Evolutionary conservation across 2,329 filamentous ascomycete genomes (phyloP).

Genomic region (Aspergillus niger): DNA sequence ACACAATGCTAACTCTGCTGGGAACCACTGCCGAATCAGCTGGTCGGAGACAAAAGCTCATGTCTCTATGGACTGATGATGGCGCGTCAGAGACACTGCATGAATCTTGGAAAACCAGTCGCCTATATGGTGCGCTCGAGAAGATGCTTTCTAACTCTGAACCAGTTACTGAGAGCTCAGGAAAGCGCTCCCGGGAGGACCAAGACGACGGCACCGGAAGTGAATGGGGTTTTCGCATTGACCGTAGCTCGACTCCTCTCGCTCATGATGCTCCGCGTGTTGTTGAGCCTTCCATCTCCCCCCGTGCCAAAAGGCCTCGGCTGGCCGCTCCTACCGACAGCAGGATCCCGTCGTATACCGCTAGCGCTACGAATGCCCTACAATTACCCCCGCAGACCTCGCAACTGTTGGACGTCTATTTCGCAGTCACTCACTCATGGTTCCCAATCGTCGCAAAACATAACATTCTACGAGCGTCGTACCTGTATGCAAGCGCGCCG

Average conservation of each 20-base stretch:
- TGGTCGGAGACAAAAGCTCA: slow-evolving; percentile 35
- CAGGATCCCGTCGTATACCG: slow-evolving; percentile 7
- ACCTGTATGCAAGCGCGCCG: slow-evolving; percentile 53
- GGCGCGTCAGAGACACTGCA: slow-evolving; percentile 45
- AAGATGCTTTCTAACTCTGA: slow-evolving; percentile 43
- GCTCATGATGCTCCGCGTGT: slow-evolving; percentile 35
- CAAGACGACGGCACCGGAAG: slow-evolving; percentile 26
- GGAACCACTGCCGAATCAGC: slow-evolving; percentile 38
- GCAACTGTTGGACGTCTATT: slow-evolving; percentile 58
- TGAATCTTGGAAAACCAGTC: slow-evolving; percentile 48
- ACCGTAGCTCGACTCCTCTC: slow-evolving; percentile 29
- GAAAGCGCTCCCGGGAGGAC: slow-evolving; percentile 40
- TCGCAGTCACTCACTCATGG: slow-evolving; percentile 61
- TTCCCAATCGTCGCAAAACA: slow-evolving; percentile 62
- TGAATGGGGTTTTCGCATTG: slow-evolving; percentile 38
- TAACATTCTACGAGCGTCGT: slow-evolving; percentile 58
- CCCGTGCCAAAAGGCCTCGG: slow-evolving; percentile 31
- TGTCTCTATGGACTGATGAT: slow-evolving; percentile 45
- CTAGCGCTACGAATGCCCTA: slow-evolving; percentile 20
- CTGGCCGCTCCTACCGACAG: slow-evolving; percentile 25
- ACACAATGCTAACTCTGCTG: slow-evolving; percentile 42
- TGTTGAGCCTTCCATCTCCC: slow-evolving; percentile 28
- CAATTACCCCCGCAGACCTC: slow-evolving; percentile 54
- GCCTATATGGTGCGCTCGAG: slow-evolving; percentile 42
- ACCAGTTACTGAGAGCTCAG: slow-evolving; percentile 20